phyloP scores from a whole-genome alignment of 2,329 filamentous ascomycete species.

The Xylaria sp. region DNA sequence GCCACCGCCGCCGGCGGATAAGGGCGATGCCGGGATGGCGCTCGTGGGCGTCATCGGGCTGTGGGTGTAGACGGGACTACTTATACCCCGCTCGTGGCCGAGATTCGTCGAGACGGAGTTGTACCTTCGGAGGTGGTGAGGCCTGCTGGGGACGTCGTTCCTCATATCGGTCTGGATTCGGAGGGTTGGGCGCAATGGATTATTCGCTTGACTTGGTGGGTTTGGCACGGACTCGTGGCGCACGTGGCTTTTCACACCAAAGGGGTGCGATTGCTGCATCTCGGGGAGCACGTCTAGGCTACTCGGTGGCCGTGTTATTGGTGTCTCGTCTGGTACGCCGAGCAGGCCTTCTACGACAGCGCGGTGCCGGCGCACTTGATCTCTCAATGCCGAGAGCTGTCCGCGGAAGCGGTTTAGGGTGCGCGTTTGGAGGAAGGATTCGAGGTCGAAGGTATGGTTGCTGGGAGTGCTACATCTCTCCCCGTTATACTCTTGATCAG shows the following conservation, averaged over 20 bases:
- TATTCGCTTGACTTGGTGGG: background rate
- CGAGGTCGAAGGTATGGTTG: constrained; percentile 48
- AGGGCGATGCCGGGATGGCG: constrained; percentile 11
- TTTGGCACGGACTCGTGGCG: constrained; percentile 7
- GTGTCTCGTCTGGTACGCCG: constrained; percentile 39
- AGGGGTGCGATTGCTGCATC: background rate
- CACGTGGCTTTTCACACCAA: background rate
- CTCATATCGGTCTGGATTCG: constrained; percentile 25
- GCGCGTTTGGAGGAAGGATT: constrained; percentile 55
- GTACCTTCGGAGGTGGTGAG: constrained; percentile 7
- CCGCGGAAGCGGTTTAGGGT: constrained; percentile 63
- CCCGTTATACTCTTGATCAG: constrained; percentile 38
- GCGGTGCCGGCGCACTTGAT: constrained; percentile 62
- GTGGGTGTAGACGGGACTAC: background rate
- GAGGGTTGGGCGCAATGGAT: constrained; percentile 21
- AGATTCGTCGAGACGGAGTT: constrained; percentile 12
- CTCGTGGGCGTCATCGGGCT: constrained; percentile 4
- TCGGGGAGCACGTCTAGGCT: background rate
- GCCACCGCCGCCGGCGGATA: constrained; percentile 39
- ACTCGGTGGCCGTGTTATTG: constrained; percentile 4
- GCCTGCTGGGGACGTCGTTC: background rate
- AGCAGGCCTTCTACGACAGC: constrained; percentile 57
- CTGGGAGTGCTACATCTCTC: constrained; percentile 30
- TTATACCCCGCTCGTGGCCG: background rate
- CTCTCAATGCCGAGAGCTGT: constrained; percentile 60